These are phyloP conservation scores for Lablab purpureus DNA, from an alignment of 306 rosid species.

Conservation along the genomic window DNA sequence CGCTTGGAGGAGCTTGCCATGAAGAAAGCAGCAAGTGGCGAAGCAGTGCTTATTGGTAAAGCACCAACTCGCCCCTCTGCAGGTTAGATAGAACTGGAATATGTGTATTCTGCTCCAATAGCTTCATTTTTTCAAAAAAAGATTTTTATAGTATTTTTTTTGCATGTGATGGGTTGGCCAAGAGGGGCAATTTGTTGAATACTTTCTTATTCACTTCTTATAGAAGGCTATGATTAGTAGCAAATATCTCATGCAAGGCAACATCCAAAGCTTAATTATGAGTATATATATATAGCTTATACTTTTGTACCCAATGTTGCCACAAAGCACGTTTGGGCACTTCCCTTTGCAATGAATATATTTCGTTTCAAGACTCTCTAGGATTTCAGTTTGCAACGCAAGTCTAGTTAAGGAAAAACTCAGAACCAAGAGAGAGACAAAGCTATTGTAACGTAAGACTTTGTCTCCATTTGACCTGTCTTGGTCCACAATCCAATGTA, in stretches of 20 bases:
- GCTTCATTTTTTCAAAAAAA: conserved; percentile 48
- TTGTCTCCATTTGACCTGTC: neutral
- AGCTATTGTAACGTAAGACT: neutral
- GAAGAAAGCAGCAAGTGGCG: conserved; percentile 59
- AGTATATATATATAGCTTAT: conserved; percentile 17
- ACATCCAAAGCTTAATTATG: conserved; percentile 33
- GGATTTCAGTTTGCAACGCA: neutral
- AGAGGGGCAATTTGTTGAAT: conserved; percentile 46
- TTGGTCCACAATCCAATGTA: neutral
- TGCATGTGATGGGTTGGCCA: conserved; percentile 50
- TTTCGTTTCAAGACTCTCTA: conserved; percentile 3
- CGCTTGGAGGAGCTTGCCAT: conserved; percentile 74
- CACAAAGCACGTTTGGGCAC: conserved; percentile 23
- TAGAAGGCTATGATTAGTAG: conserved; percentile 48
- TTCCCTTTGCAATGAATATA: conserved; percentile 20
- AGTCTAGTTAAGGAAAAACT: neutral
- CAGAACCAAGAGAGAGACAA: neutral
- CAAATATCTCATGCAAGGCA: conserved; percentile 44
- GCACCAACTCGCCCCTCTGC: conserved; percentile 43
- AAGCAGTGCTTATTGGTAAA: conserved; percentile 53
- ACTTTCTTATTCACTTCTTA: conserved; percentile 42
- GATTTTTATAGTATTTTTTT: conserved; percentile 48
- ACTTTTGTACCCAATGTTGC: conserved; percentile 28
- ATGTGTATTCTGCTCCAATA: conserved; percentile 46
- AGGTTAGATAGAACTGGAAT: conserved; percentile 50